Evolutionary conservation across 1,284 basidiomycete species (phyloP), one percentile per base, ranked within the genome.

Genomic region (Leccinum pachyderme): DNA sequence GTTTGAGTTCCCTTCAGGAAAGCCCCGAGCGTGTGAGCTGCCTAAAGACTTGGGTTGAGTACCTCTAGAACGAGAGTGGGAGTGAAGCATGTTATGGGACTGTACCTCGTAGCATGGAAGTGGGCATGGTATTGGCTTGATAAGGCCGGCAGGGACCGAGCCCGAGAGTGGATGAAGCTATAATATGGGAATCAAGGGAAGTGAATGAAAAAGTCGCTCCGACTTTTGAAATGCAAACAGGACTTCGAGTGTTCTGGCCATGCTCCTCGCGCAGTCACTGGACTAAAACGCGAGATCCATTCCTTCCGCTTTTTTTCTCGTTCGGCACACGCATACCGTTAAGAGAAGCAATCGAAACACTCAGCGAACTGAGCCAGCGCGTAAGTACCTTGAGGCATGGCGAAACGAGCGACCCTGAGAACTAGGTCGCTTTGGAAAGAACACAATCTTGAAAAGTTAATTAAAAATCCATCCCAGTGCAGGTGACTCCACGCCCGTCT

Each of bases 301-400:
- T 70, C 68, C 59, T 67, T 62, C 58, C 65, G 55, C 32, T 55
- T 71, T 71, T 71, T 71, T 65, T 70, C 56, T 66, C 58, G 60
- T 51, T 61, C 51, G 59, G 64, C 63, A 72, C 69, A 71, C 61
- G 66, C 59, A 52, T 55, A 49, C 57, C 28, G 64, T 70, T 70
- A 71, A 67, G 66, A 62, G 59, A 70, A 58, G 59, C 50, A 54
- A 67, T 70, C 66, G 67, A 60, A 58, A 49, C 56, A 43, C 68
- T 63, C 71, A 72, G 71, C 67, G 71, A 69, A 71, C 55, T 65
- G 67, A 71, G 37, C 69, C 66, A 71, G 67, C 66, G 71, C 67
- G 63, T 72, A 72, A 60, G 63, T 65, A 71, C 71, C 67, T 72
- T 64, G 71, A 64, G 67, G 67, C 59, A 59, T 68, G 67, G 65